A percentile compares a stretch with the other conserved stretches of the same genome.
These are phyloP conservation scores for Apiospora koreana DNA, from an alignment of 2,329 filamentous ascomycete species.

Conservation along the genomic window DNA sequence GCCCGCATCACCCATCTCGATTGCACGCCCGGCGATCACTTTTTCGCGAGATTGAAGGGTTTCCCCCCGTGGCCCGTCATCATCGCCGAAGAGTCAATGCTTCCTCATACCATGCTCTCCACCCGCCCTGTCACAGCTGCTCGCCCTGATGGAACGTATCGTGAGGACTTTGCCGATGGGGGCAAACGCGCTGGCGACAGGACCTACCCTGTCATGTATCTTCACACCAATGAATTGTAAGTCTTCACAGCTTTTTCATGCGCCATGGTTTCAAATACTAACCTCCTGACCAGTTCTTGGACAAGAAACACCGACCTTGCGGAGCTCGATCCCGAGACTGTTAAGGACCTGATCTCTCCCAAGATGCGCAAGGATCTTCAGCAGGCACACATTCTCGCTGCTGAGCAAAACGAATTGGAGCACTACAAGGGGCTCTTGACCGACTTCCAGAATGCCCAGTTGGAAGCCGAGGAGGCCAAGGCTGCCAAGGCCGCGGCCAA, in stretches of 20 bases:
- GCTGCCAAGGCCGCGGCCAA: slow-evolving; percentile 23
- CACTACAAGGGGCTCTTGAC: slow-evolving; percentile 82
- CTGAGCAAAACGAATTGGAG: slow-evolving; percentile 73
- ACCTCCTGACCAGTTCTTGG: slow-evolving; percentile 69
- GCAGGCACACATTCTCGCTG: slow-evolving; percentile 77
- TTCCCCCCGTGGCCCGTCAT: slow-evolving; percentile 94
- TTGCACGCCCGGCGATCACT: slow-evolving; percentile 88
- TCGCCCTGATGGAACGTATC: slow-evolving; percentile 80
- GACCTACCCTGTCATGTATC: slow-evolving; percentile 93
- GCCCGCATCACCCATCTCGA: slow-evolving; percentile 71
- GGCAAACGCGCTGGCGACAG: slow-evolving; percentile 84
- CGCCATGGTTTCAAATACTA: not conserved
- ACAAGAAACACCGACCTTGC: slow-evolving; percentile 81
- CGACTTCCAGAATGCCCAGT: slow-evolving; percentile 66
- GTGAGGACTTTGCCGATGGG: slow-evolving; percentile 83
- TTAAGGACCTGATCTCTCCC: slow-evolving; percentile 67
- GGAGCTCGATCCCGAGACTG: slow-evolving; percentile 73
- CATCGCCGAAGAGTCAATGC: slow-evolving; percentile 91
- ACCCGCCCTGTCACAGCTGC: slow-evolving; percentile 82
- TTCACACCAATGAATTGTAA: slow-evolving; percentile 96
- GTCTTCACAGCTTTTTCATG: slow-evolving; percentile 39
- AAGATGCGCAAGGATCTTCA: slow-evolving; percentile 82
- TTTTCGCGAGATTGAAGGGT: slow-evolving; percentile 90
- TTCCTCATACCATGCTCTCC: slow-evolving; percentile 75
- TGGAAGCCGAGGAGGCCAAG: slow-evolving; percentile 54